Conservation (phyloP, 2,329 filamentous ascomycete genomes). For the Trichophyton verrucosum region DNA sequence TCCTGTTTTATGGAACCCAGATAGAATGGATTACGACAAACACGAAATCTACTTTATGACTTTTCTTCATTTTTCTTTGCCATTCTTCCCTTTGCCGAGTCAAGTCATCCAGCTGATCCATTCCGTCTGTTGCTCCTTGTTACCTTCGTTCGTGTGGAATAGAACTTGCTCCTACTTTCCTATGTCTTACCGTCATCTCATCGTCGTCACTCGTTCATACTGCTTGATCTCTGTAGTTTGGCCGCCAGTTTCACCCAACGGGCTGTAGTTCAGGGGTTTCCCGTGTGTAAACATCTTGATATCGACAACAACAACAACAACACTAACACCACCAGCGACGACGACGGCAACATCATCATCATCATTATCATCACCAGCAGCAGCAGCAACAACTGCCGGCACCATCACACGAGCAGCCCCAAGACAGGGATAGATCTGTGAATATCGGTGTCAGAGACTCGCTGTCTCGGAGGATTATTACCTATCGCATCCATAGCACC, state of each 20-base stretch:
- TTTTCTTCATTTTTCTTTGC: not conserved
- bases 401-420: too few relatives aligned
- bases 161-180: not conserved
- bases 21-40: constrained; percentile 1
- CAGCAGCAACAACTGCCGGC: too few relatives aligned
- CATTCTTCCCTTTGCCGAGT: not conserved
- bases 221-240: not conserved
- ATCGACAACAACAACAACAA: too few relatives aligned
- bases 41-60: not conserved
- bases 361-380: too few relatives aligned
- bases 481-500: not conserved
- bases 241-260: not conserved
- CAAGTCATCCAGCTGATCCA: not conserved
- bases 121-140: not conserved
- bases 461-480: not conserved
- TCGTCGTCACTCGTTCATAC: not conserved
- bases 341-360: too few relatives aligned
- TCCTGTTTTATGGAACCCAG: not conserved
- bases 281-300: too few relatives aligned
- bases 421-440: too few relatives aligned
- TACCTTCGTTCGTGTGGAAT: not conserved
- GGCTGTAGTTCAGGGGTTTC: not conserved
- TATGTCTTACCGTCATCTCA: not conserved
- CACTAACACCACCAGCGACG: too few relatives aligned
- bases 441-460: not conserved